These are phyloP conservation scores for Metschnikowia kunwiensis DNA, from an alignment of 805 yeast genomes.

Conservation along the genomic window DNA sequence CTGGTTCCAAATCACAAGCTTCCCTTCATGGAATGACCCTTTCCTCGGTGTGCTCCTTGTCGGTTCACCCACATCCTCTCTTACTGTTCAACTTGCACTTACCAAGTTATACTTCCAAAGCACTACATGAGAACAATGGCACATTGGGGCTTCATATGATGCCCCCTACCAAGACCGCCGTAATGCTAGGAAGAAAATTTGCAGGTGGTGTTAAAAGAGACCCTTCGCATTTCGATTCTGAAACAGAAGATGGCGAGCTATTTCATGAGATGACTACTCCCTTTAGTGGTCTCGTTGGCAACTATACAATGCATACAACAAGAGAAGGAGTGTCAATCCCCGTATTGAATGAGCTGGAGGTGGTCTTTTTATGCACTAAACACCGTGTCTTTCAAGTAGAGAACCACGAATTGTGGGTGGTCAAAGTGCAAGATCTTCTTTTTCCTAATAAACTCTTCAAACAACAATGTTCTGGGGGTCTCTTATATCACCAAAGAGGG, in stretches of 20 bases:
- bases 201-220: conserved; percentile 51
- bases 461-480: conserved; percentile 50
- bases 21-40: conserved; percentile 72
- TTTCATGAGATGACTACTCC: conserved; percentile 54
- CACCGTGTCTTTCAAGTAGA: conserved; percentile 55
- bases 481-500: conserved; percentile 59
- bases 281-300: conserved; percentile 38
- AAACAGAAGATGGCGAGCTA: conserved; percentile 29
- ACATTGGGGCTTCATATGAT: conserved; percentile 71
- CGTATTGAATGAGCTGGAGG: conserved; percentile 53
- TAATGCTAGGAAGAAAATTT: conserved; percentile 61
- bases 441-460: conserved; percentile 21
- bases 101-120: conserved; percentile 77
- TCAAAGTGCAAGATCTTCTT: conserved; percentile 60
- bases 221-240: conserved; percentile 18
- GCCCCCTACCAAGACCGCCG: conserved; percentile 56
- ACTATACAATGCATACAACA: conserved; percentile 19
- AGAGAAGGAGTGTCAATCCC: conserved; percentile 44
- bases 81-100: conserved; percentile 82
- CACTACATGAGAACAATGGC: conserved; percentile 52
- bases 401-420: conserved; percentile 91
- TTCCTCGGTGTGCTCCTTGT: conserved; percentile 80
- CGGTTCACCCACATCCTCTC: conserved; percentile 73
- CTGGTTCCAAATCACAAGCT: conserved; percentile 17
- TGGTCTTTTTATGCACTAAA: conserved; percentile 60